Conservation (phyloP, 805 yeast species). For the Pichia pseudocactophila region DNA sequence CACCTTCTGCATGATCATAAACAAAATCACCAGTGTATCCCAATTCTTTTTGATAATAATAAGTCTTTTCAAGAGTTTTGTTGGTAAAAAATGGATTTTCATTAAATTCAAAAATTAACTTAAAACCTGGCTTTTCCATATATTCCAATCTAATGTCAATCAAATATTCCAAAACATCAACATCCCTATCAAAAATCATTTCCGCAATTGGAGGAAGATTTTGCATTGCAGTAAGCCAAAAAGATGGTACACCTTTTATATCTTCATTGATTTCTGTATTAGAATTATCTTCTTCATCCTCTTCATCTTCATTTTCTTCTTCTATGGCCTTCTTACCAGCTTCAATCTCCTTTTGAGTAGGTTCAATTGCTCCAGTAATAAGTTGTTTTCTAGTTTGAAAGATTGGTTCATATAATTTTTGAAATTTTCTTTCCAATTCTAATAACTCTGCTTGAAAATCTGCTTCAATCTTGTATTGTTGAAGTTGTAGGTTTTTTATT, state of each 20-base stretch:
- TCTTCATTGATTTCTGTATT: slow-evolving; percentile 30
- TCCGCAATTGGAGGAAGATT: slow-evolving; percentile 76
- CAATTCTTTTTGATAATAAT: slow-evolving; percentile 87
- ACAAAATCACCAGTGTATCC: slow-evolving; percentile 95
- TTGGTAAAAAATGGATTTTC: slow-evolving; percentile 73
- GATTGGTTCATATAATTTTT: slow-evolving; percentile 64
- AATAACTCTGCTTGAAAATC: slow-evolving; percentile 86
- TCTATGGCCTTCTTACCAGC: slow-evolving; percentile 67
- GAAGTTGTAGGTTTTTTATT: slow-evolving; percentile 70
- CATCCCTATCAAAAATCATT: slow-evolving; percentile 82
- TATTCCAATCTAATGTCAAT: slow-evolving; percentile 70
- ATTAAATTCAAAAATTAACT: slow-evolving; percentile 72
- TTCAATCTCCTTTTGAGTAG: slow-evolving; percentile 67
- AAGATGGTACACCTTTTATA: slow-evolving; percentile 75
- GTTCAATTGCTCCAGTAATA: slow-evolving; percentile 65
- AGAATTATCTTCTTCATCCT: slow-evolving; percentile 28
- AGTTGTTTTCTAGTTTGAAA: slow-evolving; percentile 65
- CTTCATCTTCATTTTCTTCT: slow-evolving; percentile 27
- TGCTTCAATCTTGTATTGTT: slow-evolving; percentile 76
- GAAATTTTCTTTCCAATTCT: slow-evolving; percentile 75
- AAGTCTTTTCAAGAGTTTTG: slow-evolving; percentile 67
- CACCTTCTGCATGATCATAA: slow-evolving; percentile 94
- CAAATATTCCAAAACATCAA: slow-evolving; percentile 66
- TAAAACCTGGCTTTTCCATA: slow-evolving; percentile 80
- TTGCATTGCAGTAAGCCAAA: slow-evolving; percentile 94